Base-by-base conservation (phyloP, 805 yeast species). In the Lipomyces japonicus region DNA sequence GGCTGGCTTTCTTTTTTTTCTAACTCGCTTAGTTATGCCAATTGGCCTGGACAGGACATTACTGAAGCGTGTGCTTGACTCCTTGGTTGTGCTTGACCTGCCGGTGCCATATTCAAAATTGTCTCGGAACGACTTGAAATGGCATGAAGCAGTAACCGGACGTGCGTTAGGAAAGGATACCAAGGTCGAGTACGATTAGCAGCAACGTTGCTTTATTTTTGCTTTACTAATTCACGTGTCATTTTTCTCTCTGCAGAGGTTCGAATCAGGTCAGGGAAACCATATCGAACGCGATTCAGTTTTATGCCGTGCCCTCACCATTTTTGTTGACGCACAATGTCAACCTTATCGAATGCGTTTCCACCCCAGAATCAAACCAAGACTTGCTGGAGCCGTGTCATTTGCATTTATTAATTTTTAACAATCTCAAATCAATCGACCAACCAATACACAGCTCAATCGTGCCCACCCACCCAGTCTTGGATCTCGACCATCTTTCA, bases 331-430 rank as follows among this genome's bases (percentile, higher is more conserved):
- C 40, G n/a, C 37, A 48, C 22, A 53, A 48, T 19, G 21, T 52
- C 26, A 38, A 32, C 21, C 35, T 55, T 2, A 12, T 44, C 24
- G 59, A 55, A 25, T 39, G 44, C 36, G 37, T 51, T 34, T 26
- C 42, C 23, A 25, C 38, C 9, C 58, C 58, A 2, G 21, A 21
- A 24, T 30, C 38, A 19, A 25, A 26, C 7, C 41, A 38, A n/a
- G 58, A 54, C 21, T n/a, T 54, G 21, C 42, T 47, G 38, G 56
- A 51, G 42, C 47, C 51, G 4, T 52, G 58, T 18, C 58, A 54
- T 39, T 16, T 54, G 23, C 41, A 54, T 28, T 38, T 54, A 2
- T 43, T 52, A 21, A 31, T 54, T 2, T 32, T 46, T 9, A 30
- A n/a, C 25, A 24, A 28, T 16, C 23, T 52, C 12, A 18, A 51